These are phyloP conservation scores for Rhododendron ovatum DNA, from an alignment of 148 eudicot genomes.

Conservation along the genomic window DNA sequence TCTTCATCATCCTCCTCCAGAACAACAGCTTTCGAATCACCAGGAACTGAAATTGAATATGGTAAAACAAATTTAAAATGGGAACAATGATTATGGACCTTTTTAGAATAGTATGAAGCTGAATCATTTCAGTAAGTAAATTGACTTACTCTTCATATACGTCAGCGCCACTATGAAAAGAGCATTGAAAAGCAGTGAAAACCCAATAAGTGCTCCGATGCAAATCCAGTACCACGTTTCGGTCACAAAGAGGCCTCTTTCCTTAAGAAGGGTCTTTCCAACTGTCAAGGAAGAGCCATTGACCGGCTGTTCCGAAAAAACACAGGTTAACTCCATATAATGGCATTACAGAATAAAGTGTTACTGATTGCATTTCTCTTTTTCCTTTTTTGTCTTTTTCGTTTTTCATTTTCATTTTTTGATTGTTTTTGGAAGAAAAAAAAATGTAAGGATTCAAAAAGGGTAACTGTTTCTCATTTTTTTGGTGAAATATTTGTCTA, in stretches of 20 bases:
- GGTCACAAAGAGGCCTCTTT: conserved; percentile 20
- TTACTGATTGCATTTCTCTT: not conserved
- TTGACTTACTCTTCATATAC: not conserved
- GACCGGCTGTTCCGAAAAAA: conserved; percentile 13
- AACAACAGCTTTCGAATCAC: not conserved
- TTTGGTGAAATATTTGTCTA: not conserved
- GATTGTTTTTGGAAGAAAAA: not conserved
- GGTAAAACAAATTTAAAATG: not conserved
- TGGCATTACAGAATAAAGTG: not conserved
- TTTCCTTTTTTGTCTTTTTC: not conserved
- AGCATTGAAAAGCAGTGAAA: not conserved
- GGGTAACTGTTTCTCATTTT: not conserved
- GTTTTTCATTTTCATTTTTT: not conserved
- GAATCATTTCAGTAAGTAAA: not conserved
- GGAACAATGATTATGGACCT: not conserved
- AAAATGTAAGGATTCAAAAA: not conserved
- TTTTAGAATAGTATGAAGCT: not conserved
- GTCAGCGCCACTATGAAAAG: not conserved
- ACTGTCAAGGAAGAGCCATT: conserved; percentile 19
- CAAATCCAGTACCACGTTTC: conserved; percentile 1
- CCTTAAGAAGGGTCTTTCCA: conserved; percentile 31
- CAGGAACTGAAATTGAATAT: not conserved
- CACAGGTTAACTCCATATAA: not conserved
- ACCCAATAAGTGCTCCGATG: conserved; percentile 2
- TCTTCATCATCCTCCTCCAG: not conserved